Base-by-base conservation (phyloP, 495 filamentous ascomycete species). In the Aspergillus conjunctus region DNA sequence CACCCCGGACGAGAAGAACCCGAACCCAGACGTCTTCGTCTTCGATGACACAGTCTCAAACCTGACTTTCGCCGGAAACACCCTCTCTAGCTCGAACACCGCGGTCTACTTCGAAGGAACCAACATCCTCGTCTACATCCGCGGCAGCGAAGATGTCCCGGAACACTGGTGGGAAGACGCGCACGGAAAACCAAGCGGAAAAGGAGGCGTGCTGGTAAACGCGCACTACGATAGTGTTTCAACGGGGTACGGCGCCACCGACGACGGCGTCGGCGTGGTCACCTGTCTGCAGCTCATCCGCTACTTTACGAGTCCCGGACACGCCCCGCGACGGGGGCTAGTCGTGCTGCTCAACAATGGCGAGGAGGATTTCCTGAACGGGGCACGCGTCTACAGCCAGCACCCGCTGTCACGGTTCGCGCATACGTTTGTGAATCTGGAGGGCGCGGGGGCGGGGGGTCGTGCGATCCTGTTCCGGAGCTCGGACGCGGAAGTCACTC, bases 191-290 rank as follows among this genome's bases (percentile, higher is more conserved):
- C 80, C 83, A 37, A 77, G 78, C 14, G 50, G 48, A 6, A 86
- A 85, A 63, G 89, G 90, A 8, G 89, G 91, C 30, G 88, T 96
- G 9, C 81, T 98, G 52, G 90, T 98, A 65, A 98, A 96, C 68
- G 91, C 93, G 6, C 94, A 98, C 67, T 98, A 94, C 68, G 94
- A 98, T 71, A 94, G 91, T 62, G 94, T 98, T 1, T 91, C 91
- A 7, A 93, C 92, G 1, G 94, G 93, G 11, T 90, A 80, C 66
- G 93, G 93, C 44, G 93, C 94, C 30, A 98, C 94, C 8, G 94
- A 98, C 73, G 91, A 96, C 71, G 94, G 94, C 1, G 87, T 95
- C 58, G 93, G 92, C 6, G 90, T 96, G 11, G 85, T 96, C 20
- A 90, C 91, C 9, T 79, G 91, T 39, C 79, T 98, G 49, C 93